Conservation (phyloP, 2,329 filamentous ascomycete genomes). For the Pseudogymnoascus sp. region DNA sequence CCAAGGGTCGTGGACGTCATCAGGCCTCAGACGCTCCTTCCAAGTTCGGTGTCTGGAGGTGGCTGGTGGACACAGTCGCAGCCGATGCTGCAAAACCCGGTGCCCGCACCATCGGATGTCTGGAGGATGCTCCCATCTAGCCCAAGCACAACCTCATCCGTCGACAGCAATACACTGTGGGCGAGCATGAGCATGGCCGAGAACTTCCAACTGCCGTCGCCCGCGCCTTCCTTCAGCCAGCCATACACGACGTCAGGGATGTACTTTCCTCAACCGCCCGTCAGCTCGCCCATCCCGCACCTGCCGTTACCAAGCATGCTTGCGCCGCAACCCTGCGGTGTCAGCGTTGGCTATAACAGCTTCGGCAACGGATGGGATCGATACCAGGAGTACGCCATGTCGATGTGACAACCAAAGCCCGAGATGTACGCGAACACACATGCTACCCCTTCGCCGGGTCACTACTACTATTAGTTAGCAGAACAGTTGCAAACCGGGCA, state of each 20-base stretch:
- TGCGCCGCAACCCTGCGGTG: slow-evolving; percentile 71
- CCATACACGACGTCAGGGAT: slow-evolving; percentile 59
- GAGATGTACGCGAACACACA: slow-evolving; percentile 29
- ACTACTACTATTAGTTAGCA: slow-evolving; percentile 15
- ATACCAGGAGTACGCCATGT: slow-evolving; percentile 76
- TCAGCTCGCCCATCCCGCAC: slow-evolving; percentile 63
- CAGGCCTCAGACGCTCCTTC: slow-evolving; percentile 74
- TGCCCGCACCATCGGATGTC: slow-evolving; percentile 67
- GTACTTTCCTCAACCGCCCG: slow-evolving; percentile 73
- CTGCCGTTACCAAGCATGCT: slow-evolving; percentile 83
- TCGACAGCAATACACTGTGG: slow-evolving; percentile 65
- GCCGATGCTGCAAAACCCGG: slow-evolving; percentile 47
- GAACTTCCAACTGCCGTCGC: slow-evolving; percentile 60
- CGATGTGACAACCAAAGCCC: slow-evolving; percentile 65
- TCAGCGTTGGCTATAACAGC: slow-evolving; percentile 63
- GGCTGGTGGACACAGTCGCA: slow-evolving; percentile 70
- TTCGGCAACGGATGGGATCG: slow-evolving; percentile 75
- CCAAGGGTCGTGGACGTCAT: slow-evolving; percentile 85
- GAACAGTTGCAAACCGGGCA: not conserved
- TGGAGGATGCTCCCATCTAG: slow-evolving; percentile 91
- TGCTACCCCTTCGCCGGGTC: slow-evolving; percentile 44
- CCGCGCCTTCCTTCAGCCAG: slow-evolving; percentile 70
- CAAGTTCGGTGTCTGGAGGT: slow-evolving; percentile 65
- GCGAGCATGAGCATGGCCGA: slow-evolving; percentile 67
- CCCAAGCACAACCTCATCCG: slow-evolving; percentile 63